Evolutionary conservation across 352 stramenopile species (phyloP).

Genomic region (Discostella stelligera): DNA sequence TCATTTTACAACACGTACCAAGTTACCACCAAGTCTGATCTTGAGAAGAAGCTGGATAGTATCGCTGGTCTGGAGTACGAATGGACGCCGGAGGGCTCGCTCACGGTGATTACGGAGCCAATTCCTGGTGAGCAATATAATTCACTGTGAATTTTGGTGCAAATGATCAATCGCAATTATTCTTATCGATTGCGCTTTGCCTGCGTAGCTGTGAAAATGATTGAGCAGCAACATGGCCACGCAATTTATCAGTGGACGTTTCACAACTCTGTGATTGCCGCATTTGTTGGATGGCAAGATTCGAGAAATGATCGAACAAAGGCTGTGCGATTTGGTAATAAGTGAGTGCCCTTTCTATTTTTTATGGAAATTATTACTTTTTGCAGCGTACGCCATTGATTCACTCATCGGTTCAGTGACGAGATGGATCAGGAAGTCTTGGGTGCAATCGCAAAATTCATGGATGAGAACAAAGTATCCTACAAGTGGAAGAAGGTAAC

Average conservation of each 20-base stretch:
- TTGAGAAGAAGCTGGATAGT: slow-evolving; percentile 61
- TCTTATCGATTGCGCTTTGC: neutral
- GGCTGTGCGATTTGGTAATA: slow-evolving; percentile 72
- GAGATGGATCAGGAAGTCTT: slow-evolving; percentile 57
- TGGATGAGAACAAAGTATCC: slow-evolving; percentile 64
- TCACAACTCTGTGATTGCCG: slow-evolving; percentile 75
- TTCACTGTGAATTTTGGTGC: neutral
- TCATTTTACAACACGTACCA: slow-evolving; percentile 76
- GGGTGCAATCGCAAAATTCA: slow-evolving; percentile 64
- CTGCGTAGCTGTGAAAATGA: slow-evolving; percentile 50
- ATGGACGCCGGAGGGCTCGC: slow-evolving; percentile 62
- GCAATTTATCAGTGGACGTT: slow-evolving; percentile 68
- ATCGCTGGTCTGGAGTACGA: slow-evolving; percentile 66
- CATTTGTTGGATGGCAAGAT: slow-evolving; percentile 75
- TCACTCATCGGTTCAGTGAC: slow-evolving; percentile 15
- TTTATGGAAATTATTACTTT: neutral
- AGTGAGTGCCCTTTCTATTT: slow-evolving; percentile 14
- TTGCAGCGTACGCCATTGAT: neutral
- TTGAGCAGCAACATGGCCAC: slow-evolving; percentile 49
- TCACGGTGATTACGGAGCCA: slow-evolving; percentile 58
- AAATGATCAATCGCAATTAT: no score
- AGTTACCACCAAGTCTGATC: slow-evolving; percentile 44
- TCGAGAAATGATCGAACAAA: slow-evolving; percentile 70
- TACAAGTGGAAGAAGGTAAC: slow-evolving; percentile 58
- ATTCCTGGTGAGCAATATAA: slow-evolving; percentile 32